Base-by-base conservation (phyloP, 257 asterid species). In the Fraxinus americana region DNA sequence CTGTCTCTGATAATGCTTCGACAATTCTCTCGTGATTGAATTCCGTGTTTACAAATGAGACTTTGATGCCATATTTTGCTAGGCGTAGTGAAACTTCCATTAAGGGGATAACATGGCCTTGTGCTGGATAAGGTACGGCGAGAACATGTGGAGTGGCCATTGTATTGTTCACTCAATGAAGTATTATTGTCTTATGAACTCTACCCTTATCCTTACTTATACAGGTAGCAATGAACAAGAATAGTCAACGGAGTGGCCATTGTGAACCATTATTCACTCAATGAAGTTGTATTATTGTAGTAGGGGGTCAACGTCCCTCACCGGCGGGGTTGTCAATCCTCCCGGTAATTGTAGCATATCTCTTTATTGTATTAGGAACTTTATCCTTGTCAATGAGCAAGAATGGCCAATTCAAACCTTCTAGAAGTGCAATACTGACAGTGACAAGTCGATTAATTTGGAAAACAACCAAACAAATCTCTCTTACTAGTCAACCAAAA, bases 71-170 rank as follows among this genome's bases (percentile, higher is more conserved):
- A 2, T 80, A 80, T 29, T 67, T 59, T 29, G 83, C 90, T 67
- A 89, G 73, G 34, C 86, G 73, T 19, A 83, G 87, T 5, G 92
- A 81, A 1, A 92, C 80, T 73, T 92, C 94, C 94, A 89, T 68
- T 45, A 90, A 8, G 0, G 96, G 94, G 65, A 92, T 85, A 4
- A 92, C 96, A 79, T 90, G 97, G 61, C 96, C 97, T 77, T 92
- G 97, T 72, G 93, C 96, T 76, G 96, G 97, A 83, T 81, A 89
- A 19, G 97, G 92, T 32, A 92, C 35, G 10, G 83, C 88, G 36
- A 90, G 2, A 67, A 89, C 83, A 76, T 89, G 97, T 71, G 90
- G 88, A 9, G 35, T 21, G 30, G 30, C 67, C 67, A 57, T 57
- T 57, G 32, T 29, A 13, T 52, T 30, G 5, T 17, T 71, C 34